Conservation (phyloP, 2,329 filamentous ascomycete species). For the Calonectria pauciramosa region DNA sequence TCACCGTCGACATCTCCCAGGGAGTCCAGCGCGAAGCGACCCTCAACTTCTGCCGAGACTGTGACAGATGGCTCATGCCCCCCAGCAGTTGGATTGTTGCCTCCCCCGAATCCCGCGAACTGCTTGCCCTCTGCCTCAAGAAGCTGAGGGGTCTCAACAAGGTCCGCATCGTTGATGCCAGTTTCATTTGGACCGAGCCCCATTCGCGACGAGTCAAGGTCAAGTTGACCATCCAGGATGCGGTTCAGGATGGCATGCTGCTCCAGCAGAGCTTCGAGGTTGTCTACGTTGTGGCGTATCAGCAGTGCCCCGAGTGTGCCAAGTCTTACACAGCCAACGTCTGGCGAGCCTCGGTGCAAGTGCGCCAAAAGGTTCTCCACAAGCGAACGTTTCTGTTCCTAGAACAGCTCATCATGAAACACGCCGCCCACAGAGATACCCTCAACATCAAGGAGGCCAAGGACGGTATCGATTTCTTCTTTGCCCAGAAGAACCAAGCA, state of each 20-base stretch:
- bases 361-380: constrained; percentile 96
- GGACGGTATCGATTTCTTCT: constrained; percentile 97
- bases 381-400: constrained; percentile 82
- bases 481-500: constrained; percentile 88
- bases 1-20: constrained; percentile 92
- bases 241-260: constrained; percentile 72
- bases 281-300: constrained; percentile 88
- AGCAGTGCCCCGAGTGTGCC: constrained; percentile 94
- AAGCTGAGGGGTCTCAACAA: constrained; percentile 89
- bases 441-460: constrained; percentile 99
- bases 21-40: constrained; percentile 93
- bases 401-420: constrained; percentile 96
- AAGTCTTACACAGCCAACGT: constrained; percentile 98
- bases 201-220: constrained; percentile 93
- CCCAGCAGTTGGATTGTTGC: constrained; percentile 90
- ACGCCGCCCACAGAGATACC: constrained; percentile 89
- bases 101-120: constrained; percentile 87
- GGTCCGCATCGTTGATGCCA: constrained; percentile 94
- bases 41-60: constrained; percentile 93
- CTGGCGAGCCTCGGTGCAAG: constrained; percentile 93
- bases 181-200: constrained; percentile 98
- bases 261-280: constrained; percentile 97
- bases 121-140: constrained; percentile 91
- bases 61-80: constrained; percentile 92
- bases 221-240: constrained; percentile 91